Percentiles rank a stretch among this genome's conserved stretches.
Evolutionary conservation across 2,329 filamentous ascomycete genomes (phyloP).

Genomic region (Pochonia chlamydosporia): DNA sequence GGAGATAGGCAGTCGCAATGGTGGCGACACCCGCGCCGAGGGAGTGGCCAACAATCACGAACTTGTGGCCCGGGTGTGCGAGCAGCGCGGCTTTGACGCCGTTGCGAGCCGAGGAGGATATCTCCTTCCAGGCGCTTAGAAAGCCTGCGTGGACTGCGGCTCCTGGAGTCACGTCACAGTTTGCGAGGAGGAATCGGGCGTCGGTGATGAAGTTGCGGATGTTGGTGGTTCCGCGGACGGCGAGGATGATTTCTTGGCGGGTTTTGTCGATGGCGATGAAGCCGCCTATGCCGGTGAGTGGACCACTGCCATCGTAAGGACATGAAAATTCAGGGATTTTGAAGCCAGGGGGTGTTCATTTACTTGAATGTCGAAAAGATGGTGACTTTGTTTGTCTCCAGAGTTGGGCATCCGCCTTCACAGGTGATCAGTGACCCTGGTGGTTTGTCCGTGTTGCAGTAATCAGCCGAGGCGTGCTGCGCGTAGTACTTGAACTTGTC

Average conservation of each 20-base stretch:
- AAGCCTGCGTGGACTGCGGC: not conserved
- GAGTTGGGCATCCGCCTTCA: no score
- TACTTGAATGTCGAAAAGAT: no score
- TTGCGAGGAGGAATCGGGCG: no score
- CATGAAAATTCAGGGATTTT: no score
- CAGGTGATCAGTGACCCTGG: no score
- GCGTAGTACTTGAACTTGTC: no score
- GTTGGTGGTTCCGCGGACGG: conserved; percentile 53
- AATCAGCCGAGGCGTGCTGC: no score
- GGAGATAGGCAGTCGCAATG: conserved; percentile 51
- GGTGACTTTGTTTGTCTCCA: no score
- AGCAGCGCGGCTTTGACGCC: not conserved
- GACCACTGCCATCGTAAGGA: no score
- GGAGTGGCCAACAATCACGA: conserved; percentile 61
- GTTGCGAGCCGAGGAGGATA: not conserved
- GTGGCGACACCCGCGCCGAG: conserved; percentile 60
- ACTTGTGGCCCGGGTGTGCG: conserved; percentile 28
- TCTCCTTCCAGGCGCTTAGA: not conserved
- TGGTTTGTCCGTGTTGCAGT: no score
- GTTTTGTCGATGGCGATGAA: conserved; percentile 46
- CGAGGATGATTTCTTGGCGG: conserved; percentile 50
- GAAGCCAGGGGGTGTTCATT: no score
- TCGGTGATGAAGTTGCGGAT: conserved; percentile 59
- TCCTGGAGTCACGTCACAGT: no score
- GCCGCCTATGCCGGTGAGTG: conserved; percentile 43